phyloP scores from a whole-genome alignment of 768 basidiomycete species.

The Pisolithus tinctorius region DNA sequence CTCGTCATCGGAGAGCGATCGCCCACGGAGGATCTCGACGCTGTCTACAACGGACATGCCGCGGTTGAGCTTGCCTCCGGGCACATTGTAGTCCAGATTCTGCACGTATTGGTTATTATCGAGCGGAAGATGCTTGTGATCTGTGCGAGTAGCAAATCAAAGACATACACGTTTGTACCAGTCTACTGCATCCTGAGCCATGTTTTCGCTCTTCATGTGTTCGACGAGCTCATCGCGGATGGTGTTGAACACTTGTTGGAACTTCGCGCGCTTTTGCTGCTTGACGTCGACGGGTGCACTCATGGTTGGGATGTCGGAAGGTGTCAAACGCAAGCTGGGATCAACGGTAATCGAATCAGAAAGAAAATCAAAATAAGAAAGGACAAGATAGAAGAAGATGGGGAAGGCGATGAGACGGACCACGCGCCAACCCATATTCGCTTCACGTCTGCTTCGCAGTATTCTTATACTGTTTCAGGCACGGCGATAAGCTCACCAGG shows the following conservation, averaged over 20 bases:
- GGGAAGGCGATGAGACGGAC: too few species aligned
- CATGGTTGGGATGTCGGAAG: conserved; percentile 8
- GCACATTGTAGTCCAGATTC: conserved; percentile 93
- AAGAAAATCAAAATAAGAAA: too few species aligned
- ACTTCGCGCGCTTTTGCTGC: conserved; percentile 49
- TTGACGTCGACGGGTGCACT: conserved; percentile 25
- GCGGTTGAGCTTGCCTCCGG: conserved; percentile 92
- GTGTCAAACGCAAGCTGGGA: too few species aligned
- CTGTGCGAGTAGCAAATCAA: background rate
- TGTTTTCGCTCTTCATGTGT: conserved; percentile 58
- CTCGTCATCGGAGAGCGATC: conserved; percentile 67
- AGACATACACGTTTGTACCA: conserved; percentile 75
- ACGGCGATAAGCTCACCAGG: background rate
- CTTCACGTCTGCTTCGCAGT: too few species aligned
- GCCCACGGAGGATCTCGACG: conserved; percentile 78
- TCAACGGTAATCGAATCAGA: too few species aligned
- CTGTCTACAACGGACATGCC: conserved; percentile 96
- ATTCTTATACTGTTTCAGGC: too few species aligned
- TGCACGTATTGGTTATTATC: conserved; percentile 20
- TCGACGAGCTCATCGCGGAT: conserved; percentile 75
- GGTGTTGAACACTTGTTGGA: conserved; percentile 63
- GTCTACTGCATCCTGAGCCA: conserved; percentile 78
- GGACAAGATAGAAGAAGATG: too few species aligned
- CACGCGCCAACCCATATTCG: too few species aligned
- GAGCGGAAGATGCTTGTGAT: too few species aligned